Base-by-base conservation (phyloP, 2,329 filamentous ascomycete species). In the Xylaria sp. region DNA sequence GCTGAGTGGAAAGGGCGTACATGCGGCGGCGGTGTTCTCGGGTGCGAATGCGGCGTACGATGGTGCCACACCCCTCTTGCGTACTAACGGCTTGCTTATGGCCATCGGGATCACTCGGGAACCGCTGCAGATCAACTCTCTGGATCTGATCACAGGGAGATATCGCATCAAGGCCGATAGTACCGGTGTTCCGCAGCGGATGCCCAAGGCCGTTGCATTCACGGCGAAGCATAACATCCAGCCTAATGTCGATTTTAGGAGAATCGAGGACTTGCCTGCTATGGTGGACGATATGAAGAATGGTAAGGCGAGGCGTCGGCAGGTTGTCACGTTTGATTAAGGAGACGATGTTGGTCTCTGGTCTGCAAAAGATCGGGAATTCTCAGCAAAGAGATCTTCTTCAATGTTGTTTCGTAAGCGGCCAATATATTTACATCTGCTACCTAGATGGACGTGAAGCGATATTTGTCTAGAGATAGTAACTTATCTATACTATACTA, bases 81-180 rank as follows among this genome's bases (percentile, higher is more conserved):
- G 65, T 1, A 65, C 62, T 1, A 63, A 63, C 13, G 65, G 65
- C 29, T 13, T 67, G 61, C 61, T 67, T 29, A 67, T 67, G 65
- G 51, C 65, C 20, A 51, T 67, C 20, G 65, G 65, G 17, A 64
- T 67, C 25, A 51, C 65, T 10, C 29, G 6, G 9, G 20, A 65
- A 20, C 56, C 56, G 1, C n/a, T 67, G 22, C 50, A 65, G 25
- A 15, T 67, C 33, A 61, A 36, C 17, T 25, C 50, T 1, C 2
- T 65, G 1, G 65, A 67, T 39, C 25, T 67, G 10, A 47, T 60
- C 45, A 67, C 61, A 2, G 65, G 65, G 6, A 31, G 62, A 27
- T 68, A 65, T n/a, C 57, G 66, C 15, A 62, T 68, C 47, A 68
- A 68, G 63, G 62, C 50, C 2, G 63, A 68, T 9, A 66, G 62